Percentiles rank a stretch among this genome's conserved stretches.
phyloP scores from a whole-genome alignment of 192 early-diverging fungal species.

The Chytriomyces sp. region DNA sequence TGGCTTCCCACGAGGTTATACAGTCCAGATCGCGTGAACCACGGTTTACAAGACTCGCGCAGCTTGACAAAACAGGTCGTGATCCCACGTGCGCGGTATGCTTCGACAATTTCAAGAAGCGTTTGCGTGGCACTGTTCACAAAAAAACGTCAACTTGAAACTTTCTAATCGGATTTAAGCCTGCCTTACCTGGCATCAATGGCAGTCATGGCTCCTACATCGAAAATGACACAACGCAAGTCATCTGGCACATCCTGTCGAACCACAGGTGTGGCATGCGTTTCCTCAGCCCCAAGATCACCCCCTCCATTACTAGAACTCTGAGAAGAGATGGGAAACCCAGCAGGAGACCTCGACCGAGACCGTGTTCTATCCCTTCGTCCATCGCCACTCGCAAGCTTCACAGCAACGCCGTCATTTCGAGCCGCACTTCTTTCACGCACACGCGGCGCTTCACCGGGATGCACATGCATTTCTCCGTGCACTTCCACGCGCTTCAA shows the following conservation, averaged over 20 bases:
- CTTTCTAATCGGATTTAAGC: too few species aligned
- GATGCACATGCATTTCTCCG: conserved; percentile 94
- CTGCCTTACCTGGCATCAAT: conserved; percentile 95
- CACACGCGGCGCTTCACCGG: conserved; percentile 79
- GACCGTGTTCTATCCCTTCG: not conserved
- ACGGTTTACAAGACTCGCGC: conserved; percentile 65
- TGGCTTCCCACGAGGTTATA: conserved; percentile 61
- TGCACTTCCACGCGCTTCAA: conserved; percentile 91
- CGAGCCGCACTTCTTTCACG: not conserved
- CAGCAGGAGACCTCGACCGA: not conserved
- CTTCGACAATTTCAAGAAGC: conserved; percentile 86
- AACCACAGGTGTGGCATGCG: not conserved
- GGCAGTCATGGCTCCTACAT: conserved; percentile 83
- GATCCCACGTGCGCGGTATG: conserved; percentile 80
- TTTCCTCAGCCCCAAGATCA: not conserved
- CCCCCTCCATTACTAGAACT: conserved; percentile 21
- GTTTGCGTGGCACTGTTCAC: conserved; percentile 75
- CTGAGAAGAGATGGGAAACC: not conserved
- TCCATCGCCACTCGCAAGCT: not conserved
- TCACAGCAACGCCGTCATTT: not conserved
- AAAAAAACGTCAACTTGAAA: conserved; percentile 17
- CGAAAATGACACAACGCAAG: conserved; percentile 84
- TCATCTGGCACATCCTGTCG: conserved; percentile 54
- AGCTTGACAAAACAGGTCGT: conserved; percentile 91
- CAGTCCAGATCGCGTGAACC: conserved; percentile 79